Base-by-base conservation (phyloP, 1,139 yeast species). In the Suhomyces kunorum region DNA sequence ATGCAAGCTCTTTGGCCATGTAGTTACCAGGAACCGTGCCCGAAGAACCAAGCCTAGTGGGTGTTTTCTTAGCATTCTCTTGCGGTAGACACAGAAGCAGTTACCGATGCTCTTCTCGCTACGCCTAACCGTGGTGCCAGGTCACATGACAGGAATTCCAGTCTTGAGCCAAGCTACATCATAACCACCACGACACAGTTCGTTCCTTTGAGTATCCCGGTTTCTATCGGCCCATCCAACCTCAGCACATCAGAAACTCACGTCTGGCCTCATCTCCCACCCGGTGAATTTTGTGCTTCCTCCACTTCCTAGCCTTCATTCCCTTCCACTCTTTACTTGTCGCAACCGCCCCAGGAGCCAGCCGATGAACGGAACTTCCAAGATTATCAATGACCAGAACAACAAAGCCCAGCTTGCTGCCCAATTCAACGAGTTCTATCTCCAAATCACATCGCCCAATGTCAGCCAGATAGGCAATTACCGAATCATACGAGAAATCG, bases 401-500 rank as follows among this genome's bases (percentile, higher is more conserved):
- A 49, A 53, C 24, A 66, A 64, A 35, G 75, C 74, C 5, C 68
- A 71, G 56, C 61, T 78, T 40, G 85, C 88, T 12, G 80, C 80
- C 32, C 81, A 83, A 38, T 84, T 82, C 60, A 80, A 81, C 49
- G 74, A 74, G 38, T 75, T 84, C 44, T 80, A 81, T 53, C 61
- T 74, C 32, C 76, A 78, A 44, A 76, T 81, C 42, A 73, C 80
- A 1, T 67, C 77, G 18, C 62, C 74, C 11, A 76, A 74, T 34
- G 61, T 81, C 32, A 68, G 68, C 36, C 83, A 80, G 42, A 81
- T 90, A 12, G 97, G 97, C 0, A 86, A 84, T 60, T 90, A 90
- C 56, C 69, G 73, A 40, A 79, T 90, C 9, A 57, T 80, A 8
- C 71, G 80, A 45, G 87, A 81, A 45, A 81, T 90, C 15, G 97